These are phyloP conservation scores for Marasmius sp. DNA, from an alignment of 1,284 basidiomycete genomes.

Conservation along the genomic window DNA sequence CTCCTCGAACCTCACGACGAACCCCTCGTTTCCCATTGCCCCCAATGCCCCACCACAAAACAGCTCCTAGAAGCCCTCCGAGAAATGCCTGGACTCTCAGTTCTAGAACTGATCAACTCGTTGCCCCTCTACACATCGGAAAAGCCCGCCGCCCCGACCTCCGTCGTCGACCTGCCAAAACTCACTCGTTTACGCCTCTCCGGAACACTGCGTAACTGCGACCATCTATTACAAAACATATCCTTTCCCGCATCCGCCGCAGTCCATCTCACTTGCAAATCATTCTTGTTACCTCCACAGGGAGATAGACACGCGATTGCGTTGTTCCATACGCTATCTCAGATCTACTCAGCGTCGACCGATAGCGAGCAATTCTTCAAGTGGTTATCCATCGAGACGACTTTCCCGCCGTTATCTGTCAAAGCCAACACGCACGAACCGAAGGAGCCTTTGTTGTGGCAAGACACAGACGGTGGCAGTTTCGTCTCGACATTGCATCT, in stretches of 20 bases:
- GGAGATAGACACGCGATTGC: background rate
- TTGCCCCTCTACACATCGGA: background rate
- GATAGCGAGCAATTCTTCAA: background rate
- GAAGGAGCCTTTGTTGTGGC: background rate
- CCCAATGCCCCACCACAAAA: background rate
- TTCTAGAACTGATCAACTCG: background rate
- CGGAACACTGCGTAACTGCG: background rate
- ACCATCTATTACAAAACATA: background rate
- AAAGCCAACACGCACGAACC: background rate
- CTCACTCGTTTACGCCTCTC: background rate
- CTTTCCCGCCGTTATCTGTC: background rate
- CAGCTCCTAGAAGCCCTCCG: background rate
- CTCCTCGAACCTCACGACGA: background rate
- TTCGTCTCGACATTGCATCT: background rate
- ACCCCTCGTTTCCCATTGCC: background rate
- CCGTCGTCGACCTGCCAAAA: background rate
- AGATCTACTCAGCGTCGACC: background rate
- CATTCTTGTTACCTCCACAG: background rate
- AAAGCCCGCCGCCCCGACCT: background rate
- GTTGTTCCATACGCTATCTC: background rate
- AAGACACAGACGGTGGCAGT: background rate
- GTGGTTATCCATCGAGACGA: background rate
- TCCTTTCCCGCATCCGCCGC: background rate
- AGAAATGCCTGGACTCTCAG: background rate
- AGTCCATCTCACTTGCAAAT: background rate